Percentiles rank a stretch among this genome's conserved stretches.
phyloP scores from a whole-genome alignment of 1,139 yeast species.

The Saccharomycopsis hybrid region DNA sequence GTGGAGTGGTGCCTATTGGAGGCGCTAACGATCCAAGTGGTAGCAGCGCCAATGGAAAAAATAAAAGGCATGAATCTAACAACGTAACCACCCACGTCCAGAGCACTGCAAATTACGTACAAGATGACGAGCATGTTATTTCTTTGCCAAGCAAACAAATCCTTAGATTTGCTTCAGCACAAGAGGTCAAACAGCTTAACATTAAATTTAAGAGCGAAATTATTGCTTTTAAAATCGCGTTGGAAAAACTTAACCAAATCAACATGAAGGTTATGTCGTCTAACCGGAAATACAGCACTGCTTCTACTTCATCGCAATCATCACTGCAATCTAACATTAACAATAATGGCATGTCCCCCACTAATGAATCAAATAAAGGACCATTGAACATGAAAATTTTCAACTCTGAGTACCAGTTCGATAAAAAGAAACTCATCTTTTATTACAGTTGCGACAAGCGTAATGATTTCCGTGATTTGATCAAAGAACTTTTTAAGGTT shows the following conservation, averaged over 20 bases:
- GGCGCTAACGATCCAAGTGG: not conserved
- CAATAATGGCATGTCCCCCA: not conserved
- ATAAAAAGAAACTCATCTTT: slow-evolving; percentile 85
- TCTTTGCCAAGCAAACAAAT: slow-evolving; percentile 61
- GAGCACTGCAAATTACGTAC: slow-evolving; percentile 8
- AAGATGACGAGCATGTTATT: slow-evolving; percentile 17
- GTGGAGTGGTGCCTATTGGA: slow-evolving; percentile 31
- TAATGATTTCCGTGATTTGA: slow-evolving; percentile 87
- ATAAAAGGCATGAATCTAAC: too few relatives aligned
- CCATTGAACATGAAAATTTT: slow-evolving; percentile 39
- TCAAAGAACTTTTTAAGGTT: slow-evolving; percentile 83
- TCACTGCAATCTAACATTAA: too few relatives aligned
- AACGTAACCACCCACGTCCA: too few relatives aligned
- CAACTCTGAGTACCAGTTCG: slow-evolving; percentile 92
- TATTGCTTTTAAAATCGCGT: slow-evolving; percentile 17
- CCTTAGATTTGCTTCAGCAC: slow-evolving; percentile 34
- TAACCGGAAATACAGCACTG: not conserved
- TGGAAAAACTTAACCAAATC: slow-evolving; percentile 17
- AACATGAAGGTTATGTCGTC: slow-evolving; percentile 8
- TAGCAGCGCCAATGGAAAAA: slow-evolving; percentile 1
- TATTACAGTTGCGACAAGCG: slow-evolving; percentile 68
- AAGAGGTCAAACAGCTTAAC: slow-evolving; percentile 14
- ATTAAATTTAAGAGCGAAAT: slow-evolving; percentile 16
- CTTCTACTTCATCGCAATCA: too few relatives aligned
- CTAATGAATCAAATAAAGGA: slow-evolving; percentile 22